Evolutionary conservation across 176 grass and related monocot species (phyloP), one percentile per base, ranked within the genome.

Genomic region (Aegilops tauschii): DNA sequence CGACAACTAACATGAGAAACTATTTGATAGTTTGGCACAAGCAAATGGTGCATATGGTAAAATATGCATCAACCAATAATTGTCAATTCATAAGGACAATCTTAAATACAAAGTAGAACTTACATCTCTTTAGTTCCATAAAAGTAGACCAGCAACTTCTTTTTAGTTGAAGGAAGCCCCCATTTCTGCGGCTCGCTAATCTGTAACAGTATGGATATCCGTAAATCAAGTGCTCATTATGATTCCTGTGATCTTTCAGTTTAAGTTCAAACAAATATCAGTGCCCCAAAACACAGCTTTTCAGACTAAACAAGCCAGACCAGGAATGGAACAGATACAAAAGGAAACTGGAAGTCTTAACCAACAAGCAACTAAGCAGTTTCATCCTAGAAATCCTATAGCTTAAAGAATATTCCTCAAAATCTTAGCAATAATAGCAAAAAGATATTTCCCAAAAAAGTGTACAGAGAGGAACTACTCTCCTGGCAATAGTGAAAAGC

Each of bases 71-170:
- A 84, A 70, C 18, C 58, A 45, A 27, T 77, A 63, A 77, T 27
- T 83, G 58, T 27, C 67, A 58, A 83, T 37, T 35, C 12, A 81
- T 68, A 75, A 84, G 58, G 30, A 65, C 9, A 30, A 54, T 88
- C 20, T 78, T 59, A 67, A 16, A 68, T 81, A 75, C 20, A 82
- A 82, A 84, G 73, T 65, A 89, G 78, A 86, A 90, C 97, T 98
- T 82, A 98, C 97, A 98, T 92, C 61, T 98, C 82, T 90, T 98
- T 92, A 81, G 97, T 98, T 90, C 97, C 97, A 87, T 98, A 98
- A 75, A 98, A 98, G 87, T 93, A 96, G 77, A 98, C 97, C 67
- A 98, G 85, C 65, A 96, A 71, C 85, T 98, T 98, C 77, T 98
- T 98, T 61, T 88, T 90, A 61, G 77, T 79, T 64, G 95, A 62